Conservation (phyloP, 2,329 filamentous ascomycete species). For the Onygenales sp. region DNA sequence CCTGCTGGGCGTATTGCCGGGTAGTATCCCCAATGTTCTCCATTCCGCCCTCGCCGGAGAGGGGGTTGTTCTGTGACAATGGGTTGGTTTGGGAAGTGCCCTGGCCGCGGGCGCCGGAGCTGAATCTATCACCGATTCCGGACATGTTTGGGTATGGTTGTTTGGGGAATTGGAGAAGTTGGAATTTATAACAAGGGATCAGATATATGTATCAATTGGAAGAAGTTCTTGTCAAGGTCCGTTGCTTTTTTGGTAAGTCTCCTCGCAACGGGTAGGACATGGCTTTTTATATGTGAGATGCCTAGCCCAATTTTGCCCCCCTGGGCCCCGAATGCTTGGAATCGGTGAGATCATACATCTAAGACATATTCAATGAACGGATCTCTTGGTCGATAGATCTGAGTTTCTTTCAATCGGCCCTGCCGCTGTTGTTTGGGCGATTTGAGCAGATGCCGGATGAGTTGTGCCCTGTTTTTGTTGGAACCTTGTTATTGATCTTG, state of each 20-base stretch:
- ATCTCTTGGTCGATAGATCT: neutral
- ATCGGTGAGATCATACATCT: neutral
- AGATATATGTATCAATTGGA: neutral
- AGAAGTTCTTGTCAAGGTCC: too few relatives aligned
- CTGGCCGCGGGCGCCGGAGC: neutral
- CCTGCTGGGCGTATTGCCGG: neutral
- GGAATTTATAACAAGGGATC: neutral
- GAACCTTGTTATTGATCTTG: too few relatives aligned
- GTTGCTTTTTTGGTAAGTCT: neutral
- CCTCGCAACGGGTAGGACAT: neutral
- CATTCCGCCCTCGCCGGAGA: neutral
- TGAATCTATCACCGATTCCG: constrained; percentile 7
- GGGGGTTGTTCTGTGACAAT: neutral
- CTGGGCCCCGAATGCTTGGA: neutral
- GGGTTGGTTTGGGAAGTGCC: too few relatives aligned
- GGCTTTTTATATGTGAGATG: neutral
- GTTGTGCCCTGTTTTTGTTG: too few relatives aligned
- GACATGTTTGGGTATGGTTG: constrained; percentile 6
- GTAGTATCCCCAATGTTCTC: neutral
- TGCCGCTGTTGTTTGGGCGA: too few relatives aligned
- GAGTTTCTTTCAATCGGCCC: neutral
- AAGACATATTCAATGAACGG: neutral
- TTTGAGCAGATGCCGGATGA: too few relatives aligned
- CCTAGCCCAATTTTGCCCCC: neutral
- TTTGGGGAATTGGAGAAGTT: neutral